Evolutionary conservation across 1,284 basidiomycete genomes (phyloP).

Genomic region (Fomitopsis schrenkii): DNA sequence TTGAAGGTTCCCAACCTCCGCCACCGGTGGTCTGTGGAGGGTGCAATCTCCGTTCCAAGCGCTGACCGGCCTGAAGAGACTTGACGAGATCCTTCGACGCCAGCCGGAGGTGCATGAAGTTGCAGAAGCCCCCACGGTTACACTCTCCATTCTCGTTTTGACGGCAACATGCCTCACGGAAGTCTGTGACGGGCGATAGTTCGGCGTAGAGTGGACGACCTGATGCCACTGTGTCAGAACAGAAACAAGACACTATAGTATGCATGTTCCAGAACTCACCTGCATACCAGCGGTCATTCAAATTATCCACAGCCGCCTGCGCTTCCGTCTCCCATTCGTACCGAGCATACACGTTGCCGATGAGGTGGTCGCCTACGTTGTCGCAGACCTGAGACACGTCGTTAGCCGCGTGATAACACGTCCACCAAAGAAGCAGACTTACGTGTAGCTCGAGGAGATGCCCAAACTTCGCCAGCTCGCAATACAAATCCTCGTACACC

Average conservation of each 20-base stretch:
- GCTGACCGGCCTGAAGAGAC: constrained; percentile 78
- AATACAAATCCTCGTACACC: constrained; percentile 94
- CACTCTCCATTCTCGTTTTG: constrained; percentile 98
- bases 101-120: constrained; percentile 96
- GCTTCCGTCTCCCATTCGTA: constrained; percentile 99
- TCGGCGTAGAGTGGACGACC: constrained; percentile 98
- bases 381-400: constrained; percentile 81
- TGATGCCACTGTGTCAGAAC: constrained; percentile 25
- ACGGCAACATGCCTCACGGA: constrained; percentile 97
- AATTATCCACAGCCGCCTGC: constrained; percentile 85
- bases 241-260: not conserved
- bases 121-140: constrained; percentile 95
- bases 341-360: constrained; percentile 97
- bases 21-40: constrained; percentile 57
- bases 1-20: constrained; percentile 78
- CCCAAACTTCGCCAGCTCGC: constrained; percentile 93
- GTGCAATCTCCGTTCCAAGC: constrained; percentile 74
- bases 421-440: constrained; percentile 28
- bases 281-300: constrained; percentile 98
- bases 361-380: constrained; percentile 98
- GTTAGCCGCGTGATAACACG: constrained; percentile 1
- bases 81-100: constrained; percentile 81
- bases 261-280: constrained; percentile 46
- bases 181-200: constrained; percentile 97
- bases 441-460: constrained; percentile 94